phyloP scores from a whole-genome alignment of 352 stramenopile genomes.

The Globisporangium nodosum region DNA sequence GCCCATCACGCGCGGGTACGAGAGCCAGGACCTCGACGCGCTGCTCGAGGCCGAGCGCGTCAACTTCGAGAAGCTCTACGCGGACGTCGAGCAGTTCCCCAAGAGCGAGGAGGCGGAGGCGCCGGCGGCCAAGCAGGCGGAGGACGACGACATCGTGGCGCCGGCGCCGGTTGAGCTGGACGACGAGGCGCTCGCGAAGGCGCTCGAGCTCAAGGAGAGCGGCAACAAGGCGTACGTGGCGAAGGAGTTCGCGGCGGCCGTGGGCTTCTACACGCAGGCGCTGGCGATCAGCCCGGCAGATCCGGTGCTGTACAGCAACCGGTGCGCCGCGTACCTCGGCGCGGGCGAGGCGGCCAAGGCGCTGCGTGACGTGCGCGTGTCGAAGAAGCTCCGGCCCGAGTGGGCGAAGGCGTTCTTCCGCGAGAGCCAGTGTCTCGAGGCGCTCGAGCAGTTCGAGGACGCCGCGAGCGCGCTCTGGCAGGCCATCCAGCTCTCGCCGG shows the following conservation, averaged over 20 bases:
- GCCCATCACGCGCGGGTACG: slow-evolving; percentile 58
- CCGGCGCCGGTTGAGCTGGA: slow-evolving; percentile 36
- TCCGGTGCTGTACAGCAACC: slow-evolving; percentile 73
- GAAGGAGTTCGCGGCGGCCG: slow-evolving; percentile 48
- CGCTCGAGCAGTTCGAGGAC: slow-evolving; percentile 67
- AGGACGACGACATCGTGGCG: slow-evolving; percentile 43
- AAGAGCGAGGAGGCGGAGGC: slow-evolving; percentile 16
- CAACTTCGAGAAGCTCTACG: slow-evolving; percentile 56
- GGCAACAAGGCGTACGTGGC: slow-evolving; percentile 67
- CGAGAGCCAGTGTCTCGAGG: slow-evolving; percentile 79
- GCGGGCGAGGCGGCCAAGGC: slow-evolving; percentile 55
- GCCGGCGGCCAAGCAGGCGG: slow-evolving; percentile 28
- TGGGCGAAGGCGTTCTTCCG: slow-evolving; percentile 82
- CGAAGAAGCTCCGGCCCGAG: slow-evolving; percentile 76
- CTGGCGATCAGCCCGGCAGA: slow-evolving; percentile 56
- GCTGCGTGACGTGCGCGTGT: slow-evolving; percentile 68
- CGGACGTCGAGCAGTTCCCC: slow-evolving; percentile 19
- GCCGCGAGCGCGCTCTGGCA: slow-evolving; percentile 67
- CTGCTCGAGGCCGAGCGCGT: slow-evolving; percentile 62
- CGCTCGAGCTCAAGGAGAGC: slow-evolving; percentile 50
- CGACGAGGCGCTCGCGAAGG: slow-evolving; percentile 29
- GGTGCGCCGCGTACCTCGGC: slow-evolving; percentile 63
- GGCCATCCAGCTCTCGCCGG: slow-evolving; percentile 66
- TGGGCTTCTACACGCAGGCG: slow-evolving; percentile 59
- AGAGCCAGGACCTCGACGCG: slow-evolving; percentile 38